phyloP scores from a whole-genome alignment of 1,284 basidiomycete species.

The Fomes fomentarius region DNA sequence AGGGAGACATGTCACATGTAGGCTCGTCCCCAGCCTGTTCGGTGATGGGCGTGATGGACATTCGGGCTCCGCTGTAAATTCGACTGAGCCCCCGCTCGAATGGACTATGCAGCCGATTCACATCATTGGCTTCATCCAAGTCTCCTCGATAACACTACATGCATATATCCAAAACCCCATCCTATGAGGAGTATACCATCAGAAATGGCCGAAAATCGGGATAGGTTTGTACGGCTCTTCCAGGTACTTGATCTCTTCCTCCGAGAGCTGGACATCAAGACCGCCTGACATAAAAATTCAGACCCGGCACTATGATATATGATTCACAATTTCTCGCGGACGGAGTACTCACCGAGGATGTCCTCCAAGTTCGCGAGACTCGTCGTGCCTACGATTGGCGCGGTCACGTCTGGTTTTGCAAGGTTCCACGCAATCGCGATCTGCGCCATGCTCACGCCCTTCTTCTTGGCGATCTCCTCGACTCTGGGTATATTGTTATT shows the following conservation, averaged over 20 bases:
- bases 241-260: conserved; percentile 26
- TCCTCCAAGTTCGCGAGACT: conserved; percentile 53
- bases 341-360: conserved; percentile 43
- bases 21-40: too few species aligned
- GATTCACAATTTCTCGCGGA: background rate
- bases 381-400: conserved; percentile 58
- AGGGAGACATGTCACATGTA: too few species aligned
- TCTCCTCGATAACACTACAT: too few species aligned
- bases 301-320: background rate
- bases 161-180: too few species aligned
- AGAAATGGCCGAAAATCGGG: conserved; percentile 25
- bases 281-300: conserved; percentile 22
- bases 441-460: conserved; percentile 32
- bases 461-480: conserved; percentile 46
- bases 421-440: conserved; percentile 21
- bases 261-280: conserved; percentile 22
- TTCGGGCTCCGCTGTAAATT: too few species aligned
- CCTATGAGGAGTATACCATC: too few species aligned
- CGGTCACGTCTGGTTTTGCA: conserved; percentile 41
- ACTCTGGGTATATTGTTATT: conserved; percentile 30
- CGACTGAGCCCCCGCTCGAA: too few species aligned
- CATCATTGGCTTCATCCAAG: too few species aligned
- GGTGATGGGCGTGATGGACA: too few species aligned
- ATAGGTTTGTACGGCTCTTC: conserved; percentile 25
- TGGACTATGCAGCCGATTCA: too few species aligned